These are phyloP conservation scores for Haematococcus lacustris DNA, from an alignment of 139 green algal species.

Conservation along the genomic window DNA sequence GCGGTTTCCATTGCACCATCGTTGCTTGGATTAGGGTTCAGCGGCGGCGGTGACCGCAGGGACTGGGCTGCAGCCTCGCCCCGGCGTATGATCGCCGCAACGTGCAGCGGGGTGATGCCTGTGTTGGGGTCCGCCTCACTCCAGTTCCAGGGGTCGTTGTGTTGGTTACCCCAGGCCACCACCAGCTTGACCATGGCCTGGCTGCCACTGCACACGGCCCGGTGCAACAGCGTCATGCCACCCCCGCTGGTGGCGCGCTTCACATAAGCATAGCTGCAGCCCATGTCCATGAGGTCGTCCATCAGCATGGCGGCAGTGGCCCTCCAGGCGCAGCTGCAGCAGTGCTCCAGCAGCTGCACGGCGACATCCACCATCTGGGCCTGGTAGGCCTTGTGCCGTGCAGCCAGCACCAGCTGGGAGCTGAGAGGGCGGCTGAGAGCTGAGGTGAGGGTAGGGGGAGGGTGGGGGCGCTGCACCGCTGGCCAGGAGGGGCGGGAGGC, in stretches of 20 bases:
- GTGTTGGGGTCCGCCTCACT: conserved; percentile 5
- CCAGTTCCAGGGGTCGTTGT: conserved; percentile 4
- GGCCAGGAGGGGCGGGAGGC: too few relatives aligned
- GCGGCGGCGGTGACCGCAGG: too few relatives aligned
- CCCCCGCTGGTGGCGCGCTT: too few relatives aligned
- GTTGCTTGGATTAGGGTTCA: too few relatives aligned
- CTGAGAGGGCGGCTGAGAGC: too few relatives aligned
- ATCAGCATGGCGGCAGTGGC: conserved; percentile 9
- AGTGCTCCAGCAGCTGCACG: conserved; percentile 10
- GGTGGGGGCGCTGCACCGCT: too few relatives aligned
- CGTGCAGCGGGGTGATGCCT: conserved; percentile 9
- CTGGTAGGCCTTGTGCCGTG: conserved; percentile 9
- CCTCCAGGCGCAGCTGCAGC: conserved; percentile 4
- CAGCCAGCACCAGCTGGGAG: too few relatives aligned
- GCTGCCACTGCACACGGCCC: conserved; percentile 8
- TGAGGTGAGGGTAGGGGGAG: too few relatives aligned
- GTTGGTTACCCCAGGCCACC: conserved; percentile 1
- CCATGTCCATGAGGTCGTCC: background rate
- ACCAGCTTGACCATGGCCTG: conserved; percentile 1
- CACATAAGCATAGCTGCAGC: background rate
- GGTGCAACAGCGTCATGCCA: conserved; percentile 7
- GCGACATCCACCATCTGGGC: conserved; percentile 2
- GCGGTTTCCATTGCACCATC: too few relatives aligned
- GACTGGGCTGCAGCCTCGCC: too few relatives aligned
- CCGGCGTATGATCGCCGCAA: conserved; percentile 1